A percentile compares a stretch with the other conserved stretches of the same genome.
Evolutionary conservation across 2,329 filamentous ascomycete genomes (phyloP).

Genomic region (Rutstroemia sp.): DNA sequence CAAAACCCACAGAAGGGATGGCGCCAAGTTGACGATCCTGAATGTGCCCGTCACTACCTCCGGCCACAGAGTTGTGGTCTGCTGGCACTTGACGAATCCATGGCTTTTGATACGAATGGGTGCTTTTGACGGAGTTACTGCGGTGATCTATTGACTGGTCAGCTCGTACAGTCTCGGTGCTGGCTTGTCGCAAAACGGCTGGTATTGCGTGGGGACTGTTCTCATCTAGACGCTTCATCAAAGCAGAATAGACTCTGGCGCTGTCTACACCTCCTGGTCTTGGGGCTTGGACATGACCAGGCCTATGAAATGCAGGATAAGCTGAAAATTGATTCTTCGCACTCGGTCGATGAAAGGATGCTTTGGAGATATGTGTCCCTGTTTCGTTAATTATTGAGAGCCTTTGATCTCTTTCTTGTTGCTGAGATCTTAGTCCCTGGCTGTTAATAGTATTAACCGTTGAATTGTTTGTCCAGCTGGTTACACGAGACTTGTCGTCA

Average conservation of each 20-base stretch:
- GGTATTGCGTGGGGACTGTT: slow-evolving; percentile 28
- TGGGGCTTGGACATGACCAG: slow-evolving; percentile 9
- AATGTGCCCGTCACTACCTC: background rate
- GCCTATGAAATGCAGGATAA: slow-evolving; percentile 19
- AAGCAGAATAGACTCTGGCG: slow-evolving; percentile 53
- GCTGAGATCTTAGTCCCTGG: slow-evolving; percentile 18
- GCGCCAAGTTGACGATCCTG: slow-evolving; percentile 14
- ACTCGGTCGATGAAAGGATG: slow-evolving; percentile 28
- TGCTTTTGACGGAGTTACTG: slow-evolving; percentile 15
- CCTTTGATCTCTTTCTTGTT: slow-evolving; percentile 44
- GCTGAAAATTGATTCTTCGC: slow-evolving; percentile 24
- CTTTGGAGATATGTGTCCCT: slow-evolving; percentile 37
- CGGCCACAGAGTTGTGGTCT: slow-evolving; percentile 6
- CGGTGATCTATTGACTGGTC: slow-evolving; percentile 8
- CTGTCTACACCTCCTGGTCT: slow-evolving; percentile 39
- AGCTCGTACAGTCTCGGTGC: slow-evolving; percentile 13
- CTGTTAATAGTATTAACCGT: slow-evolving; percentile 45
- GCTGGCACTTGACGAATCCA: slow-evolving; percentile 23
- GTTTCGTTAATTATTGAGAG: slow-evolving; percentile 59
- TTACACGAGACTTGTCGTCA: slow-evolving; percentile 57
- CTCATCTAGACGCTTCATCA: slow-evolving; percentile 49
- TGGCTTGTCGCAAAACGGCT: slow-evolving; percentile 15
- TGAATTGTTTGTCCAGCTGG: slow-evolving; percentile 61
- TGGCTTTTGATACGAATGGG: slow-evolving; percentile 11
- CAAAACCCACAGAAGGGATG: slow-evolving; percentile 10